Evolutionary conservation across 208 protist genomes (phyloP).

Genomic region (Trichomonas vaginalis): DNA sequence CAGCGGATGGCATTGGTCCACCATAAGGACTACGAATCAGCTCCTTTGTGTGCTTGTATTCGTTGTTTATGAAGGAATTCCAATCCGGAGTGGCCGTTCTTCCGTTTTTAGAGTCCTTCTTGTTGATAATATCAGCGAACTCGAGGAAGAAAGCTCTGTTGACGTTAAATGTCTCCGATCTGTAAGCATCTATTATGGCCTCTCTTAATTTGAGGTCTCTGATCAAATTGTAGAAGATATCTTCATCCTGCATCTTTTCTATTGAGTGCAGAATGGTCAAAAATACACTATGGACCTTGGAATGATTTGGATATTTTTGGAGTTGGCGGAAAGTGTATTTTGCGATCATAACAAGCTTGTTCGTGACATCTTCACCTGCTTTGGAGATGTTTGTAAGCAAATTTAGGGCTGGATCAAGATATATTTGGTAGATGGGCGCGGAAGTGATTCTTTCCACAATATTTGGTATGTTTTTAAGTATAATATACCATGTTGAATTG

Average conservation of each 20-base stretch:
- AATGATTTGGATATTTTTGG: background rate
- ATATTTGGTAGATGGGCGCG: background rate
- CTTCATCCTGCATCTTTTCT: background rate
- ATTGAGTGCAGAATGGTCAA: background rate
- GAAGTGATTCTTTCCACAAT: background rate
- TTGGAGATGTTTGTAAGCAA: background rate
- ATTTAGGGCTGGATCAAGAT: background rate
- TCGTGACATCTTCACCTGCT: background rate
- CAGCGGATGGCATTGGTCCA: background rate
- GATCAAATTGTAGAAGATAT: background rate
- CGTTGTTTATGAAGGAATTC: background rate
- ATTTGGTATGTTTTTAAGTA: background rate
- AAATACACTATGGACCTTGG: background rate
- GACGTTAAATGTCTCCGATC: background rate
- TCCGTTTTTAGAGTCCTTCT: background rate
- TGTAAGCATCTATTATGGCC: background rate
- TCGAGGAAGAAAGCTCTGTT: background rate
- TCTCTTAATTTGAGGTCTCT: background rate
- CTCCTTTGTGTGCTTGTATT: background rate
- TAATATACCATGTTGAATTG: background rate
- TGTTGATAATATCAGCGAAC: background rate
- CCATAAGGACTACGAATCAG: background rate
- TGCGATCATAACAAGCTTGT: background rate
- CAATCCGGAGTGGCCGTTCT: background rate
- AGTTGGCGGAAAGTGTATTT: background rate